phyloP scores from a whole-genome alignment of 1,284 basidiomycete genomes.

The Sphagnurus paluster region DNA sequence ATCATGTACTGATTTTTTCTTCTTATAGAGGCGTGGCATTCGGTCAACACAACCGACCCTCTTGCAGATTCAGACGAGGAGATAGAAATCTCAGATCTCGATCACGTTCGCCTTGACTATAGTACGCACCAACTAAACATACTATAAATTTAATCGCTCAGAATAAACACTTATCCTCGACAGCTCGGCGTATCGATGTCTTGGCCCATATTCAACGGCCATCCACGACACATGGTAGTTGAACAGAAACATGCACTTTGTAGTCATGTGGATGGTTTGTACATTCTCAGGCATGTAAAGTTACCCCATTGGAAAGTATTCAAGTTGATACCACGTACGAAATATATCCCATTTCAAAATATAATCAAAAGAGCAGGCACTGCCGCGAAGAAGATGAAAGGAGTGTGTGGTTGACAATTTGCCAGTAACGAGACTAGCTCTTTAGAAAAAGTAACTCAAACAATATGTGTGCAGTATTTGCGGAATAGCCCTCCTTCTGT shows the following conservation, averaged over 20 bases:
- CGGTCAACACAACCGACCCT: slow-evolving; percentile 60
- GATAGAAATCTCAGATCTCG: slow-evolving; percentile 56
- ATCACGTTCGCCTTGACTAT: slow-evolving; percentile 63
- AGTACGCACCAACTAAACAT: slow-evolving; percentile 33
- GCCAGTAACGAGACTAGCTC: slow-evolving; percentile 9
- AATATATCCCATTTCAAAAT: slow-evolving; percentile 11
- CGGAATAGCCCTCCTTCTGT: background rate
- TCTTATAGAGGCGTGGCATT: slow-evolving; percentile 67
- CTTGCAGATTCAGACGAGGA: slow-evolving; percentile 68
- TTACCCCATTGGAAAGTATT: no score
- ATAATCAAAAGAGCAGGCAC: slow-evolving; percentile 1
- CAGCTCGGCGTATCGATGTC: slow-evolving; percentile 18
- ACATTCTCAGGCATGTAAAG: no score
- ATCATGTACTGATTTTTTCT: slow-evolving; percentile 10
- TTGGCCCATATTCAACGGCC: slow-evolving; percentile 13
- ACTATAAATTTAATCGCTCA: background rate
- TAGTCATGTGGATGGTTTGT: no score
- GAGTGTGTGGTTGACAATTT: slow-evolving; percentile 9
- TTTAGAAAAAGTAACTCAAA: no score
- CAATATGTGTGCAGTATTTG: no score
- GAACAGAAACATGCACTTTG: no score
- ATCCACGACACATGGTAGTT: slow-evolving; percentile 4
- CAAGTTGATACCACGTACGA: slow-evolving; percentile 12
- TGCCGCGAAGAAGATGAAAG: slow-evolving; percentile 5
- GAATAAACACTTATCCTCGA: background rate